Evolutionary conservation across 495 filamentous ascomycete genomes (phyloP), one percentile per base, ranked within the genome.

Genomic region (Penicillium manginii): DNA sequence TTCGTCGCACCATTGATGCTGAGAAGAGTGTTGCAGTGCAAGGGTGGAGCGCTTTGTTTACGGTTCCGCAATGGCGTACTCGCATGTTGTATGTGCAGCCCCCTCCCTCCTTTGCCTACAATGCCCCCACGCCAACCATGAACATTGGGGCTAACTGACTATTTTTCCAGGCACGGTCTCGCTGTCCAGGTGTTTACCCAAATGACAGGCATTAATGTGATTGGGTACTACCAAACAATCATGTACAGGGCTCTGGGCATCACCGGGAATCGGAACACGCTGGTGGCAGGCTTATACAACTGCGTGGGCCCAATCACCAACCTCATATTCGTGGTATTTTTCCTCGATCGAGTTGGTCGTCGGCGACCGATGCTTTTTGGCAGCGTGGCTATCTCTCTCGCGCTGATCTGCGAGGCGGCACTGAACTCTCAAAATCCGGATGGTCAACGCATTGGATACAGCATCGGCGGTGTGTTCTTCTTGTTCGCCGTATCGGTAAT

Each of bases 231-330:
- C 57, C 82, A 84, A 60, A 83, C 76, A 0, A 77, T 78, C 52
- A 84, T 86, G 76, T 86, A 86, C 71, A 65, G 79, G n/a, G 70
- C 80, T 17, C 73, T 87, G 4, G 84, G 84, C 4, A 80, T 87
- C 21, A 76, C 71, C 0, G 83, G 80, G 2, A 73, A 70, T 46
- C 73, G 76, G 21, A 76, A 72, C 32, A 70, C 83, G 12, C 79
- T 87, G 0, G 80, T 87, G 2, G 77, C 79, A 6, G 84, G 82
- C 8, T 77, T 86, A 46, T 87, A 87, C 70, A 87, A 87, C 57
- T 81, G 82, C 31, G 73, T 85, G 19, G 83, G 83, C 14, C 82
- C 83, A 18, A 45, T 85, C 12, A 68, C 77, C 45, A 83, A 77
- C 60, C 61, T 81, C 2, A 60, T 81, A 57, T 81, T 80, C 59